These are phyloP conservation scores for Eleusine coracana DNA, from an alignment of 176 grass and related monocot species.

Conservation along the genomic window DNA sequence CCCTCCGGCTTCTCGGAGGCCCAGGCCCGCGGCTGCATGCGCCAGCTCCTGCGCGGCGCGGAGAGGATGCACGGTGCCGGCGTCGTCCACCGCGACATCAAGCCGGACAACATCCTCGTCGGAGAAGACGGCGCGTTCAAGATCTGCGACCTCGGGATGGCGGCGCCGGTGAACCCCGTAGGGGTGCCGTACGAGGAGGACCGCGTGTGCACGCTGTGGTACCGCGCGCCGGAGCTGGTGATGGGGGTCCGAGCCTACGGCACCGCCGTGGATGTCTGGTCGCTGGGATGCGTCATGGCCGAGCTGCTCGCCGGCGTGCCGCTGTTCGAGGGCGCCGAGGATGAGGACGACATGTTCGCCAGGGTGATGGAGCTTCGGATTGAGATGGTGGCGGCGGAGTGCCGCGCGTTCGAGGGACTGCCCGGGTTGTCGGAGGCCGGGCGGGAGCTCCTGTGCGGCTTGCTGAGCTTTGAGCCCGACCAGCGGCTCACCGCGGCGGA, in stretches of 20 bases:
- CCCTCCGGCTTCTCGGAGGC: neutral
- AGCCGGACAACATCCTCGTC: conserved; percentile 32
- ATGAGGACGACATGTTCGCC: neutral
- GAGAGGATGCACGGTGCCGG: conserved; percentile 15
- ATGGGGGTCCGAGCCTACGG: neutral
- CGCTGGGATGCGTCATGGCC: conserved; percentile 13
- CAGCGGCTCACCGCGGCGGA: conserved; percentile 12
- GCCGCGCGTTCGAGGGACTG: neutral
- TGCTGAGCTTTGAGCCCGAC: conserved; percentile 37
- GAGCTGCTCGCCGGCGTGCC: conserved; percentile 13
- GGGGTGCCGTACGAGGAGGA: neutral
- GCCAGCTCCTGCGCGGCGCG: conserved; percentile 22
- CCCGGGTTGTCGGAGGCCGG: neutral
- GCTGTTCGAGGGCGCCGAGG: conserved; percentile 21
- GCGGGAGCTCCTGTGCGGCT: conserved; percentile 34
- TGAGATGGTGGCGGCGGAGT: neutral
- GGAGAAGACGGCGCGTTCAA: conserved; percentile 21
- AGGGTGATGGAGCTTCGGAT: neutral
- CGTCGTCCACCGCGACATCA: conserved; percentile 27
- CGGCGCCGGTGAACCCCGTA: neutral
- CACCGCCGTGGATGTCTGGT: conserved; percentile 26
- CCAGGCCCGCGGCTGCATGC: conserved; percentile 3
- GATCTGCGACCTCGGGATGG: conserved; percentile 53
- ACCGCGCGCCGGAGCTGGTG: conserved; percentile 25
- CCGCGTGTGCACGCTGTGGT: neutral